Percentiles rank a stretch among this genome's conserved stretches.
Evolutionary conservation across 768 basidiomycete genomes (phyloP).

Genomic region (Tulasnella calospora): DNA sequence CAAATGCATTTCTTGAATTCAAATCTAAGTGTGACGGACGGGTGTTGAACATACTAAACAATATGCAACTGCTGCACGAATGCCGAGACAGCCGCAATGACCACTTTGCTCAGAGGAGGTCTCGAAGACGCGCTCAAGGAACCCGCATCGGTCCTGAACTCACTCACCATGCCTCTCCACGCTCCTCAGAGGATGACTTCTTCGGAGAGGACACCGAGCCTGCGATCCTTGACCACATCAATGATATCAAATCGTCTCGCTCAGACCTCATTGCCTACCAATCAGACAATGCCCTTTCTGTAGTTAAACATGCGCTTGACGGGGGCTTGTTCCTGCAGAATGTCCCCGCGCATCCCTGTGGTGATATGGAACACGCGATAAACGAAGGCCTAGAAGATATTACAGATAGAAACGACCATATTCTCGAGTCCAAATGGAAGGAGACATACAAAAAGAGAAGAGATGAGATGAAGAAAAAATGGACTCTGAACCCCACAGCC

Average conservation of each 20-base stretch:
- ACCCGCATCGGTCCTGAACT: neutral
- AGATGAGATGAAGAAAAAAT: neutral
- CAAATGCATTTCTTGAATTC: neutral
- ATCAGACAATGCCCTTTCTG: neutral
- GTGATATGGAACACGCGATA: too few species aligned
- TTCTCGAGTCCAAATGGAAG: neutral
- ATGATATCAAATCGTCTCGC: neutral
- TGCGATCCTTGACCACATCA: neutral
- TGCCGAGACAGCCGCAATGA: neutral
- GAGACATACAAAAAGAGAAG: neutral
- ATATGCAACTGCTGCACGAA: neutral
- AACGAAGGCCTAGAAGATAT: too few species aligned
- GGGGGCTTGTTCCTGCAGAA: too few species aligned
- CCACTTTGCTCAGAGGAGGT: neutral
- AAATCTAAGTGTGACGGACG: neutral
- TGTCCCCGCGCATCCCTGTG: too few species aligned
- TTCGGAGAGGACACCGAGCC: neutral
- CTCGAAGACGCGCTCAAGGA: neutral
- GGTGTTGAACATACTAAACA: neutral
- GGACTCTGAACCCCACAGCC: too few species aligned
- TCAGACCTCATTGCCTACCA: neutral
- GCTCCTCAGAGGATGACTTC: neutral
- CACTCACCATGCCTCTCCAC: neutral
- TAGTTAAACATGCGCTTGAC: neutral
- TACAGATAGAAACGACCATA: too few species aligned